phyloP scores from a whole-genome alignment of 768 basidiomycete genomes.

The Tephrocybe sp. region DNA sequence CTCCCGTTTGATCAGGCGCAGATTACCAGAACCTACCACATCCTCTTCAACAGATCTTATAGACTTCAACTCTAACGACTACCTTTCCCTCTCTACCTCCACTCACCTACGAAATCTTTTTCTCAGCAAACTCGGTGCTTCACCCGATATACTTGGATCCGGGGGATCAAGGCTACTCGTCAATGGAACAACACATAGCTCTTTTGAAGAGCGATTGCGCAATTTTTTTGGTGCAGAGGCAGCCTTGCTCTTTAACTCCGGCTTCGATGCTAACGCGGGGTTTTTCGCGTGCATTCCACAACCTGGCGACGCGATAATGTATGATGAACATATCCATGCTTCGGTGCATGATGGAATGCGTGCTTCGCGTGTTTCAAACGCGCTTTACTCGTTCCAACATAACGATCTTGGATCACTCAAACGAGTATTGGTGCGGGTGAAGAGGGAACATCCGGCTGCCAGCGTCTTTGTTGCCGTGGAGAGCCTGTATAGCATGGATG shows the following conservation, averaged over 20 bases:
- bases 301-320: constrained; percentile 69
- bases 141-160: constrained; percentile 74
- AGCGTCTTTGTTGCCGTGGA: constrained; percentile 84
- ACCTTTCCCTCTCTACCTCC: constrained; percentile 76
- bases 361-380: constrained; percentile 45
- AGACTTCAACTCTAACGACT: constrained; percentile 92
- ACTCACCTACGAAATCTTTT: constrained; percentile 53
- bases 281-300: constrained; percentile 84
- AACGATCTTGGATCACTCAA: constrained; percentile 60
- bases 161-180: constrained; percentile 87
- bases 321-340: constrained; percentile 89
- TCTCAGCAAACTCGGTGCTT: constrained; percentile 45
- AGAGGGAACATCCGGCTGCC: constrained; percentile 33
- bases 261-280: constrained; percentile 89
- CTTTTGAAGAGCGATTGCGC: constrained; percentile 68
- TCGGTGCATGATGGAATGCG: constrained; percentile 89
- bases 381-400: constrained; percentile 59
- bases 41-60: constrained; percentile 33
- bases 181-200: constrained; percentile 64
- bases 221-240: constrained; percentile 58
- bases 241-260: constrained; percentile 87
- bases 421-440: constrained; percentile 37
- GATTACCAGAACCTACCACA: constrained; percentile 55
- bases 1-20: constrained; percentile 63
- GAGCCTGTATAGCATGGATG: constrained; percentile 94